Evolutionary conservation across 176 grass and related monocot genomes (phyloP).

Genomic region (Avena atlantica): DNA sequence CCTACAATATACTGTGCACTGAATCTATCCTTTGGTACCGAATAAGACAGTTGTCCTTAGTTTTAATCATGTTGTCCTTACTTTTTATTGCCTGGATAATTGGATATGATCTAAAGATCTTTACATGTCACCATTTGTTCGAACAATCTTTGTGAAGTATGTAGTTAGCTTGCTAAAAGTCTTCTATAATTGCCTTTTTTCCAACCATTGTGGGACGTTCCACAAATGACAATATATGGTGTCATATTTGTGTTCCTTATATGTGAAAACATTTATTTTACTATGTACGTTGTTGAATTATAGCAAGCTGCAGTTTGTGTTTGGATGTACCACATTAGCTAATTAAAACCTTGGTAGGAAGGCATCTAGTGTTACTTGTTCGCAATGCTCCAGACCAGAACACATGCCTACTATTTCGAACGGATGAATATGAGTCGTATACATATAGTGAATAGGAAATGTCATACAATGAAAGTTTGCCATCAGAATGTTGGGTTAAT

Average conservation of each 20-base stretch:
- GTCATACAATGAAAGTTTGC: background rate
- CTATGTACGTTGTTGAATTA: background rate
- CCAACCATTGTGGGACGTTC: slow-evolving; percentile 4
- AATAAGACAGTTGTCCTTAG: background rate
- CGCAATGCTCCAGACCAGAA: background rate
- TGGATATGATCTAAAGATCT: background rate
- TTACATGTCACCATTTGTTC: slow-evolving; percentile 7
- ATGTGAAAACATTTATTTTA: background rate
- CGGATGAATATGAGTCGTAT: no score
- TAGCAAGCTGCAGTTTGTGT: background rate
- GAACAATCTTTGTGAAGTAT: background rate
- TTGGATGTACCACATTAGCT: slow-evolving; percentile 17
- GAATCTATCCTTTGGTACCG: background rate
- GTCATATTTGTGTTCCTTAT: slow-evolving; percentile 21
- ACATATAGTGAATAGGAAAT: background rate
- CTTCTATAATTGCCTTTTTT: background rate
- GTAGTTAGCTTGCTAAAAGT: background rate
- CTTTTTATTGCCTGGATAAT: background rate
- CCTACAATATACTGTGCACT: background rate
- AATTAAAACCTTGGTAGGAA: background rate
- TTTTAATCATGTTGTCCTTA: background rate
- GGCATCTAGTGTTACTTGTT: background rate
- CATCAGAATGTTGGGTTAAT: background rate
- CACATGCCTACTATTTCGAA: background rate
- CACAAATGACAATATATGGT: slow-evolving; percentile 2